Evolutionary conservation across 768 basidiomycete genomes (phyloP), one percentile per base, ranked within the genome.

Genomic region (Tubosaeta brunneosetosa): DNA sequence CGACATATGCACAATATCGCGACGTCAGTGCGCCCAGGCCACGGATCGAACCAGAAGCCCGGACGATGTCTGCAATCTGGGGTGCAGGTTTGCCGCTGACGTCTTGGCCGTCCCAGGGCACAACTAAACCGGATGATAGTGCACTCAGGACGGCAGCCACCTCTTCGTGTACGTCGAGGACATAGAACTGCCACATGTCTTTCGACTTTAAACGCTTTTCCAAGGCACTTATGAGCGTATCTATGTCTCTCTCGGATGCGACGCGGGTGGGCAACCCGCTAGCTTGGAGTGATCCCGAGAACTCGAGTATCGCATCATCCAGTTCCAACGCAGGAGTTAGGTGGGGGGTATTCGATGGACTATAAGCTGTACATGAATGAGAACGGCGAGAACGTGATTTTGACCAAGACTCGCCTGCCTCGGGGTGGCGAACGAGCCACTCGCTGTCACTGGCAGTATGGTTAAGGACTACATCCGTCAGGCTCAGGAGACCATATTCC

Each of bases 391-490:
- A 44, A 6, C 12, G 2, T n/a, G 22, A 0, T 14, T 47, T 44
- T n/a, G 10, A 7, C 3, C 3, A 26, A 31, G 29, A 63, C 82
- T 55, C 56, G 86, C 94, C 94, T 53, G 94, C 91, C 78, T 99
- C 97, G 1, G 97, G 97, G 67, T 99, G 97, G 6, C 94, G 83
- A 19, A 83, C 66, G 25, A 99, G 77, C 94, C 94, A 99, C 16
- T 84, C 76, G 57, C 86, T 93, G 65, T 98, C 92, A 65, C 91
- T 89, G 7, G 97, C 92, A 13, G 97, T 98, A 64, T 99, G 97
- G 67, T 99, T 99, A 51, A 97, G 80, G 5, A 99, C 97, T 47
- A 99, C 89, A 66, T 99, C 97, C 1, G 91, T 98, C 62, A 98
- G 67, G 60, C 85, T 89, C 52, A 97, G 76, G 41, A 99, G 73